Percentiles rank a stretch among this genome's conserved stretches.
Evolutionary conservation across 345 rosid species (phyloP).

Genomic region (Cardiospermum halicacabum): DNA sequence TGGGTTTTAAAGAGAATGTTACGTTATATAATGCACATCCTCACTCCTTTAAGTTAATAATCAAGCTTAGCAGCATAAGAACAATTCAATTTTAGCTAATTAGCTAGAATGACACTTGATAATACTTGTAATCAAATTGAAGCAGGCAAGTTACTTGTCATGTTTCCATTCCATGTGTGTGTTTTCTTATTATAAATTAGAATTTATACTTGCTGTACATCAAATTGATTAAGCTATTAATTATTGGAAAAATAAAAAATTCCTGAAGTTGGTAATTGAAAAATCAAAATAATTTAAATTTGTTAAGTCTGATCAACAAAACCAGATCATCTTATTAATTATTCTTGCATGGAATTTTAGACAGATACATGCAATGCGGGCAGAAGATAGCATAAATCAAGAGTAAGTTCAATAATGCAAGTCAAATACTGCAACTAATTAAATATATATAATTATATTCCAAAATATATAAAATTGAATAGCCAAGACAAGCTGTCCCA

Average conservation of each 20-base stretch:
- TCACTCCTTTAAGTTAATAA: no score
- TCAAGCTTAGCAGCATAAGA: no score
- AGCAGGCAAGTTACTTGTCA: no score
- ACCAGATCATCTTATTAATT: not conserved
- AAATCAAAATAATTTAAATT: constrained; percentile 7
- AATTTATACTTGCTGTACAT: constrained; percentile 3
- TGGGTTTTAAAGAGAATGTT: no score
- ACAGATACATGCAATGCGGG: not conserved
- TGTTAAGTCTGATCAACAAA: not conserved
- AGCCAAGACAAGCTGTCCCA: no score
- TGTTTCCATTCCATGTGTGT: no score
- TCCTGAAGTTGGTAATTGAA: not conserved
- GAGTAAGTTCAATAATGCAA: not conserved
- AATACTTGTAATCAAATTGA: no score
- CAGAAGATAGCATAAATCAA: not conserved
- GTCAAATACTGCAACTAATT: not conserved
- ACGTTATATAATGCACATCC: no score
- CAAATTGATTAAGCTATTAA: not conserved
- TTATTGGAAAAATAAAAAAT: constrained; percentile 3
- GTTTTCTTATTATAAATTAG: no score
- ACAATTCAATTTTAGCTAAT: no score
- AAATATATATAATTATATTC: no score
- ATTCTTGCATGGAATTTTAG: constrained; percentile 7
- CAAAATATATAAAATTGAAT: not conserved
- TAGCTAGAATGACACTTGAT: no score